phyloP scores from a whole-genome alignment of 257 asterid genomes.

The Pogostemon cablin region DNA sequence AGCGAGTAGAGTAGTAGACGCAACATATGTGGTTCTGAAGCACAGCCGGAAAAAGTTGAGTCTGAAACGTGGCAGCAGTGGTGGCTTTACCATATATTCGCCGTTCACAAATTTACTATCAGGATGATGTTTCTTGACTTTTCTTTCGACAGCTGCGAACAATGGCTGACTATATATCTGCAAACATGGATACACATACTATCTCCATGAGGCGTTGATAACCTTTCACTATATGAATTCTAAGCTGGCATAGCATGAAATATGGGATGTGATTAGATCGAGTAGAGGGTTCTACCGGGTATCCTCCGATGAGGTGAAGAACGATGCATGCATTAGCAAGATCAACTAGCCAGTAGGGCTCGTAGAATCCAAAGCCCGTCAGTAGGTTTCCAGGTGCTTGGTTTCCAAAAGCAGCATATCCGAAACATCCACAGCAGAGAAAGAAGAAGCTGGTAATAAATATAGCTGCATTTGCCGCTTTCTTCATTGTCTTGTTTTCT shows the following conservation, averaged over 20 bases:
- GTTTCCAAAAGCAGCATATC: slow-evolving; percentile 76
- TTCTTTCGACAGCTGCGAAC: slow-evolving; percentile 56
- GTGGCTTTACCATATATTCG: slow-evolving; percentile 49
- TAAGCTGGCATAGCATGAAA: neutral
- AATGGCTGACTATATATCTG: slow-evolving; percentile 75
- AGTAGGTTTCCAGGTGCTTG: slow-evolving; percentile 69
- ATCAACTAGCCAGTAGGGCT: slow-evolving; percentile 78
- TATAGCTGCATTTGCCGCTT: slow-evolving; percentile 51
- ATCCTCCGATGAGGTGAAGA: slow-evolving; percentile 72
- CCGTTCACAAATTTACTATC: slow-evolving; percentile 41
- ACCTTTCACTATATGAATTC: slow-evolving; percentile 3
- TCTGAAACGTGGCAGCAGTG: slow-evolving; percentile 46
- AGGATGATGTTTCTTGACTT: slow-evolving; percentile 41
- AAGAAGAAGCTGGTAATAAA: slow-evolving; percentile 62
- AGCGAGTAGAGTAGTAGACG: slow-evolving; percentile 55
- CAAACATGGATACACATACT: slow-evolving; percentile 22
- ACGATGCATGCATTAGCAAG: slow-evolving; percentile 67
- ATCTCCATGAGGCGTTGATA: neutral
- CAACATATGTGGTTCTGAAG: slow-evolving; percentile 65
- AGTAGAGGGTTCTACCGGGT: slow-evolving; percentile 46
- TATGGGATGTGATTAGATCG: neutral
- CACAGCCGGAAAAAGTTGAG: slow-evolving; percentile 60
- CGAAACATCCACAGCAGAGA: slow-evolving; percentile 66
- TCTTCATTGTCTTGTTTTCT: slow-evolving; percentile 62
- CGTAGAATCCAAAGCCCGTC: slow-evolving; percentile 76